phyloP scores from a whole-genome alignment of 257 asterid genomes.

The Nicotiana benthamiana region DNA sequence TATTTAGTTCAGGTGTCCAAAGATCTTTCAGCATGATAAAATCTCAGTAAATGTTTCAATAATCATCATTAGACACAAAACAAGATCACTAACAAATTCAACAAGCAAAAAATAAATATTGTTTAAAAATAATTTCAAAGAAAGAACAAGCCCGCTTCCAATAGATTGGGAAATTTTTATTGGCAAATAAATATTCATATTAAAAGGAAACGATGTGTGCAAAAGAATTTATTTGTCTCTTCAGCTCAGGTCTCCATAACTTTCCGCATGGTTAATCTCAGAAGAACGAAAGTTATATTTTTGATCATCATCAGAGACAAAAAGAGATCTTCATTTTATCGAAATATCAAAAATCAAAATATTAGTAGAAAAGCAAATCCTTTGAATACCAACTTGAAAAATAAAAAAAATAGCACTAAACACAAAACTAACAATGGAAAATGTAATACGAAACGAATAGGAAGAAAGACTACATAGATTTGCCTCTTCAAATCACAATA shows the following conservation, averaged over 20 bases:
- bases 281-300: slow-evolving; percentile 55
- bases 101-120: no score
- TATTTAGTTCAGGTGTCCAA: neutral
- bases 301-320: slow-evolving; percentile 40
- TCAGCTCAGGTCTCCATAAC: slow-evolving; percentile 63
- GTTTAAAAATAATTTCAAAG: no score
- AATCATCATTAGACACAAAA: no score
- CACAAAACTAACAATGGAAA: neutral
- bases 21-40: no score
- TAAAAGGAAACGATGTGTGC: neutral
- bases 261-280: slow-evolving; percentile 44
- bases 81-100: no score
- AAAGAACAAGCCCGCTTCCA: neutral
- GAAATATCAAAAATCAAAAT: no score
- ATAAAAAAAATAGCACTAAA: neutral
- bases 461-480: no score
- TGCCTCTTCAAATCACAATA: neutral
- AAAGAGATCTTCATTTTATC: no score
- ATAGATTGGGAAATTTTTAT: neutral
- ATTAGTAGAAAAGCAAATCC: no score
- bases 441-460: neutral
- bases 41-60: no score
- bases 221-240: slow-evolving; percentile 10
- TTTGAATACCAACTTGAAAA: no score
- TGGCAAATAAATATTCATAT: no score